phyloP scores from a whole-genome alignment of 2,329 filamentous ascomycete species.

The Monosporascus ibericus region DNA sequence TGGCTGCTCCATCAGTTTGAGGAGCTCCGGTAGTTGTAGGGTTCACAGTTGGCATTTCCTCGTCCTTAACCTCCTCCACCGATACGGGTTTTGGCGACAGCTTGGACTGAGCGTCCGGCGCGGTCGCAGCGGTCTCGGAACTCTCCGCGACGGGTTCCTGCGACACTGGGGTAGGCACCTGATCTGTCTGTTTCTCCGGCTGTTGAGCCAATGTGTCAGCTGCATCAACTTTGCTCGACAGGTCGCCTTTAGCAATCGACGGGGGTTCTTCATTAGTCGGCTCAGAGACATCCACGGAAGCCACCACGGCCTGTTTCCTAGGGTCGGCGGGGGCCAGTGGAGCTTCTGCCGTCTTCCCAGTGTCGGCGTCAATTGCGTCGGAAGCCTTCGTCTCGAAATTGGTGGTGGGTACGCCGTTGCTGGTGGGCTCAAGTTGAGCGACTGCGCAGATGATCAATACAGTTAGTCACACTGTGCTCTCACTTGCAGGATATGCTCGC shows the following conservation, averaged over 20 bases:
- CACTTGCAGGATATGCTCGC: conserved; percentile 2
- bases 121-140: conserved; percentile 3
- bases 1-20: conserved; percentile 14
- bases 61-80: conserved; percentile 22
- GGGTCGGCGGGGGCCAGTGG: conserved; percentile 12
- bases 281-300: conserved; percentile 8
- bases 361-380: conserved; percentile 4
- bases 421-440: conserved; percentile 3
- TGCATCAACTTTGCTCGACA: conserved; percentile 13
- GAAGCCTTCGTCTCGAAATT: conserved; percentile 14
- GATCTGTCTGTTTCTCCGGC: conserved; percentile 18
- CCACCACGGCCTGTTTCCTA: conserved; percentile 3
- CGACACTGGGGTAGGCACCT: conserved; percentile 3
- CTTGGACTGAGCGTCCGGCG: conserved; percentile 10
- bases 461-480: conserved; percentile 1
- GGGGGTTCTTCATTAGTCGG: conserved; percentile 7
- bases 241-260: conserved; percentile 13
- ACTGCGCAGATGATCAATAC: background rate
- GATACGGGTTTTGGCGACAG: conserved; percentile 22
- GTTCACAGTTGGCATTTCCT: conserved; percentile 14
- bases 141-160: conserved; percentile 5
- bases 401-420: conserved; percentile 12
- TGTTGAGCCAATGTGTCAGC: conserved; percentile 12
- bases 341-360: conserved; percentile 11
- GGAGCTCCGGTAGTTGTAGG: conserved; percentile 7